Evolutionary conservation across 2,329 filamentous ascomycete genomes (phyloP), one percentile per base, ranked within the genome.

Genomic region (Cladorrhinum sp.): DNA sequence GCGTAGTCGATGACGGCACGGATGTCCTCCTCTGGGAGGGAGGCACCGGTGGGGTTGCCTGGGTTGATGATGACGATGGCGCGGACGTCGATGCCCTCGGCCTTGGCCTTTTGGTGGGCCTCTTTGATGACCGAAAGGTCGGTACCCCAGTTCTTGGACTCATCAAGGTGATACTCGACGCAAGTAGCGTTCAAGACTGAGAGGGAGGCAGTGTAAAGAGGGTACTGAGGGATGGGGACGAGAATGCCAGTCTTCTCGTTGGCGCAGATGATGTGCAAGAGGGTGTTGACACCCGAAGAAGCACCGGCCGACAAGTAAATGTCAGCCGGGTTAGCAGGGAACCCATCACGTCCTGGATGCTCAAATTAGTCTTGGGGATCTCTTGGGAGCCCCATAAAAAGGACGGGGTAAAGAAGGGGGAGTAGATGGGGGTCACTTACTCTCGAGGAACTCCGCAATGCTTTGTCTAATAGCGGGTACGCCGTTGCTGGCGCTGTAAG

Each of bases 11-110:
- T 83, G n/a, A 98, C 91, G 55, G 84, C 82, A 70, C 88, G 86
- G 75, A 99, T 87, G 71, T 97, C 92, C 20, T 86, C 82, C 66
- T 89, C 84, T 36, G 88, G 81, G 18, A 99, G 84, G 57, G 89
- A 95, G 55, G 92, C 92, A 67, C 95, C 95, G 2, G 95, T 99
- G 2, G 95, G 95, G 79, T 99, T 99, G 62, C 95, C 95, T 0
- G 95, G 95, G 83, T 99, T 99, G 81, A 99, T 99, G 70, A 99
- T 89, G 67, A 95, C 93, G 68, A 99, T 92, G 68, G 91, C 91
- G 70, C 93, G 91, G 57, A 97, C 91, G 68, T 98, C 92, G 62
- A 87, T 88, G 64, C 92, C 93, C 56, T 91, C 84, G 57, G 80
- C 78, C 73, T 88, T 85, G 65, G 93, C 93, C 72, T 91, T 86